These are phyloP conservation scores for Dimargaris verticillata DNA, from an alignment of 192 early-diverging fungal species.

Conservation along the genomic window DNA sequence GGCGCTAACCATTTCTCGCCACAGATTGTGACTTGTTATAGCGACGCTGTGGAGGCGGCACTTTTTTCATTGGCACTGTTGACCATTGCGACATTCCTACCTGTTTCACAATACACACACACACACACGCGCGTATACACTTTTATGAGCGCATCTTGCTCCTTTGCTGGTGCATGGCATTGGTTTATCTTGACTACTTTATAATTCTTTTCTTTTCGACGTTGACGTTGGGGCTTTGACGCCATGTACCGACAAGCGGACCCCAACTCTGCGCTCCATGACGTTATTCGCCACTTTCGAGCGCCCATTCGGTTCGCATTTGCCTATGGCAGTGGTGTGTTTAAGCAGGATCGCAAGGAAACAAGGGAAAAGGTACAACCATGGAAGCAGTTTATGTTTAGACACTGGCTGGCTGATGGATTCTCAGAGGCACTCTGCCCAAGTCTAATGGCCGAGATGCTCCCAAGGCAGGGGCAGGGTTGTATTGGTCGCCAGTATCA, in stretches of 20 bases:
- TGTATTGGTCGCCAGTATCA: background rate
- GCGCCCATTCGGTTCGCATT: slow-evolving; percentile 54
- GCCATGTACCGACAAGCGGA: slow-evolving; percentile 7
- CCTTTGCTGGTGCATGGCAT: too few relatives aligned
- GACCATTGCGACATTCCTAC: too few relatives aligned
- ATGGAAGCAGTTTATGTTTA: background rate
- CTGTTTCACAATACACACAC: too few relatives aligned
- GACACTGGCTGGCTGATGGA: background rate
- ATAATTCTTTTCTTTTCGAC: too few relatives aligned
- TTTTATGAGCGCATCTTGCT: too few relatives aligned
- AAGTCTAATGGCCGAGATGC: background rate
- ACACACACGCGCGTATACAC: too few relatives aligned
- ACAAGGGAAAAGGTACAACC: slow-evolving; percentile 23
- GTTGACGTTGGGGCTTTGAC: background rate
- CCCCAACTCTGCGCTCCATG: background rate
- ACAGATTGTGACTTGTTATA: too few relatives aligned
- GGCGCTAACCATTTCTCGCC: too few relatives aligned
- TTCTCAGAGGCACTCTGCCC: background rate
- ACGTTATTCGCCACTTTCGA: slow-evolving; percentile 5
- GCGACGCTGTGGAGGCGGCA: too few relatives aligned
- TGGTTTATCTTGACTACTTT: too few relatives aligned
- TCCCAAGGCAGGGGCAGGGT: slow-evolving; percentile 15
- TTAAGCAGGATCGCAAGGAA: slow-evolving; percentile 70
- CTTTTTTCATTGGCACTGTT: too few relatives aligned
- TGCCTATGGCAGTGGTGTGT: slow-evolving; percentile 93